Percentiles rank a stretch among this genome's conserved stretches.
phyloP scores from a whole-genome alignment of 176 grass and related monocot species.

The Carex kokanica region DNA sequence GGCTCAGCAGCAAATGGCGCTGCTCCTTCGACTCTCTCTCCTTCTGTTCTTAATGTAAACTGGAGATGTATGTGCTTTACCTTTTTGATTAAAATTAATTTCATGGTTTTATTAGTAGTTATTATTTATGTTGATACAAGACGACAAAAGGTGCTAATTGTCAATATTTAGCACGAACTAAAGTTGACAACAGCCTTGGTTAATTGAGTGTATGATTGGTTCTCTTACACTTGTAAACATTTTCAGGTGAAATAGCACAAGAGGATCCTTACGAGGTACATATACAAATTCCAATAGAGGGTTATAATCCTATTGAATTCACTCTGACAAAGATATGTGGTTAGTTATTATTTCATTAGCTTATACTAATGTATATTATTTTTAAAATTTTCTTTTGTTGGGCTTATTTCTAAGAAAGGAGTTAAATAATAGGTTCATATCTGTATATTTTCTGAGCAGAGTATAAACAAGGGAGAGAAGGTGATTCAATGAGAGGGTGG shows the following conservation, averaged over 20 bases:
- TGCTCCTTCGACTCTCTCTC: constrained; percentile 75
- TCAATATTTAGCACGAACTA: background rate
- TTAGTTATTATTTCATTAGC: constrained; percentile 48
- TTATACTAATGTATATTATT: constrained; percentile 9
- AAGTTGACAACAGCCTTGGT: background rate
- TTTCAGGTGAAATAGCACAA: constrained; percentile 63
- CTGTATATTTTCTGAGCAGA: constrained; percentile 31
- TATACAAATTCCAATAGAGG: constrained; percentile 61
- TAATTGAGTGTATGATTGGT: background rate
- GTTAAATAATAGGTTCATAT: background rate
- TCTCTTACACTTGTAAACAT: background rate
- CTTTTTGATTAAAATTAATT: background rate
- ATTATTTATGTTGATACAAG: constrained; percentile 4
- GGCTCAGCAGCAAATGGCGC: constrained; percentile 57
- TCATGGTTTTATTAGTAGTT: background rate
- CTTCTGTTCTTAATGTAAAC: constrained; percentile 64
- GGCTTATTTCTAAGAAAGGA: background rate
- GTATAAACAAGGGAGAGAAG: constrained; percentile 53
- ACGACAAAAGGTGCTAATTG: background rate
- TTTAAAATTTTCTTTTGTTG: background rate
- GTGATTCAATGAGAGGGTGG: constrained; percentile 62
- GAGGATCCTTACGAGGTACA: constrained; percentile 62
- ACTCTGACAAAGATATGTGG: constrained; percentile 77
- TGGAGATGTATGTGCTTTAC: constrained; percentile 76
- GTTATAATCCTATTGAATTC: constrained; percentile 86